These are phyloP conservation scores for Chrysanthemum lavandulifolium DNA, from an alignment of 129 eudicot species.

Conservation along the genomic window DNA sequence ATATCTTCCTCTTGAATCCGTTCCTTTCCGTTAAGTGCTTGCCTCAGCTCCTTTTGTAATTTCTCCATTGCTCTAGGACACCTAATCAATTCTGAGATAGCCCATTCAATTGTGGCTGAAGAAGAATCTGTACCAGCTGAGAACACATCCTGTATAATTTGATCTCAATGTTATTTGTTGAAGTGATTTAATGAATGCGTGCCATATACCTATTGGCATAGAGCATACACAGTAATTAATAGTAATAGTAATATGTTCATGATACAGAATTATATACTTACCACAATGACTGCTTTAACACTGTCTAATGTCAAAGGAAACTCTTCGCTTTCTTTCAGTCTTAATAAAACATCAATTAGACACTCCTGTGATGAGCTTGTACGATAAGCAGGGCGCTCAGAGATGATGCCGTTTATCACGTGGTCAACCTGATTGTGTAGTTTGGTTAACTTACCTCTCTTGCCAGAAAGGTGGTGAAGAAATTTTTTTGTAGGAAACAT, in stretches of 20 bases:
- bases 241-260: neutral
- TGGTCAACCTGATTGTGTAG: slow-evolving; percentile 8
- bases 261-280: slow-evolving; percentile 1
- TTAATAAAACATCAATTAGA: slow-evolving; percentile 25
- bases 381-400: neutral
- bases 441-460: slow-evolving; percentile 13
- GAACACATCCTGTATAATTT: slow-evolving; percentile 11
- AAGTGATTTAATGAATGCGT: neutral
- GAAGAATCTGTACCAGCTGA: slow-evolving; percentile 4
- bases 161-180: neutral
- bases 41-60: neutral
- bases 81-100: neutral
- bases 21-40: slow-evolving; percentile 5
- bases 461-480: slow-evolving; percentile 11
- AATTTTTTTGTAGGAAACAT: slow-evolving; percentile 22
- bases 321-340: slow-evolving; percentile 13
- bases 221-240: neutral
- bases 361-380: neutral
- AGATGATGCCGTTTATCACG: slow-evolving; percentile 11
- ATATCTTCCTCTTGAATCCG: slow-evolving; percentile 3
- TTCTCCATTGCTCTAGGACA: neutral
- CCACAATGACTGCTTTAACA: slow-evolving; percentile 24
- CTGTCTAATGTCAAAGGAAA: slow-evolving; percentile 16
- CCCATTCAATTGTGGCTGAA: neutral
- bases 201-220: neutral